Conservation (phyloP, 1,139 yeast species). For the Suhomyces kunorum region DNA sequence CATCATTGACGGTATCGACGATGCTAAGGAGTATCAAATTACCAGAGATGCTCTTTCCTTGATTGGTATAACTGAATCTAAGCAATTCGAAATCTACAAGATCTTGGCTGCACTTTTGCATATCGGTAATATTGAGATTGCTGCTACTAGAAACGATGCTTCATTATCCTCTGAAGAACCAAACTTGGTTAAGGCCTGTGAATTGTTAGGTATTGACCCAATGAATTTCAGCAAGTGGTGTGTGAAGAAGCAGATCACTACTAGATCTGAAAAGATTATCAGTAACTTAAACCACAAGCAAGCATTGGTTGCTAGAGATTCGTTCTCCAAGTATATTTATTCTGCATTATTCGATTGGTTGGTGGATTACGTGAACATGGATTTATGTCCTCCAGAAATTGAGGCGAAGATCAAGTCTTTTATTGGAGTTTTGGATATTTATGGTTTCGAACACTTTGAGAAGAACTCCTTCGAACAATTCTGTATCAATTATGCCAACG, state of each 20-base stretch:
- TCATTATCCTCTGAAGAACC: slow-evolving; percentile 84
- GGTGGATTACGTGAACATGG: slow-evolving; percentile 77
- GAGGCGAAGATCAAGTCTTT: slow-evolving; percentile 62
- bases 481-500: slow-evolving; percentile 97
- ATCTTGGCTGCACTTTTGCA: slow-evolving; percentile 88
- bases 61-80: slow-evolving; percentile 67
- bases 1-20: slow-evolving; percentile 76
- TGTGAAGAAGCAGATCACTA: slow-evolving; percentile 85
- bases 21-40: slow-evolving; percentile 68
- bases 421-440: slow-evolving; percentile 96
- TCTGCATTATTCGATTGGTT: slow-evolving; percentile 95
- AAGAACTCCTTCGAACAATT: slow-evolving; percentile 95
- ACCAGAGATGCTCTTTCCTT: slow-evolving; percentile 76
- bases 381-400: slow-evolving; percentile 76
- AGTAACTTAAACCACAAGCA: slow-evolving; percentile 82
- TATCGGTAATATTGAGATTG: slow-evolving; percentile 88
- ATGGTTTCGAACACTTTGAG: slow-evolving; percentile 96
- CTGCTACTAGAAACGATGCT: slow-evolving; percentile 85
- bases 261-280: slow-evolving; percentile 90
- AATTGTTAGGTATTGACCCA: slow-evolving; percentile 80
- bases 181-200: slow-evolving; percentile 77
- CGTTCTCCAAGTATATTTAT: slow-evolving; percentile 92
- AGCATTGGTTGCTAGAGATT: slow-evolving; percentile 90
- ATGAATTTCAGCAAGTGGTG: slow-evolving; percentile 83
- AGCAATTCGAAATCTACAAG: slow-evolving; percentile 71